Evolutionary conservation across 2,329 filamentous ascomycete species (phyloP).

Genomic region (Bipolaris cookei): DNA sequence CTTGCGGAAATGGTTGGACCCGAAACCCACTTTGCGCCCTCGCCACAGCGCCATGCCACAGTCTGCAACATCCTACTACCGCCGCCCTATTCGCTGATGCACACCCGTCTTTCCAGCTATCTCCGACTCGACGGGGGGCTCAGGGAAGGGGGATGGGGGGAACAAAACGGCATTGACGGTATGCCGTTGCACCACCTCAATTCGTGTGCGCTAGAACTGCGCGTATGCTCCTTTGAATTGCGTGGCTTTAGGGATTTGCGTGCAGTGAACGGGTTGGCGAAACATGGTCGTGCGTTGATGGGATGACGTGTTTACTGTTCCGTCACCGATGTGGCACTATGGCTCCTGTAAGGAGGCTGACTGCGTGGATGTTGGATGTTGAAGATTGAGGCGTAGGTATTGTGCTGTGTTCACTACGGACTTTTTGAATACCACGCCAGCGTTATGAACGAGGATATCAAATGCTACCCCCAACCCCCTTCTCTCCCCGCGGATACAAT

Average conservation of each 20-base stretch:
- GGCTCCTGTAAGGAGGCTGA: slow-evolving; percentile 61
- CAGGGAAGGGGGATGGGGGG: no score
- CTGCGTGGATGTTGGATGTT: slow-evolving; percentile 63
- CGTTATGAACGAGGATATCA: slow-evolving; percentile 56
- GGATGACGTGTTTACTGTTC: slow-evolving; percentile 67
- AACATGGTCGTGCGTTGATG: slow-evolving; percentile 58
- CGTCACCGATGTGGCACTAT: slow-evolving; percentile 60
- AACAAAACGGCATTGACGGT: slow-evolving; percentile 64
- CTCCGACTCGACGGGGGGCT: no score
- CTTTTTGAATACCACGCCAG: slow-evolving; percentile 40
- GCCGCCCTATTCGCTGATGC: slow-evolving; percentile 58
- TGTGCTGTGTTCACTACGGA: slow-evolving; percentile 49
- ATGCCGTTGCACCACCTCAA: slow-evolving; percentile 60
- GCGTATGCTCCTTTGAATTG: slow-evolving; percentile 63
- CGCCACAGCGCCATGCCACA: slow-evolving; percentile 62
- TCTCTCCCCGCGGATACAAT: slow-evolving; percentile 47
- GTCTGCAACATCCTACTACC: slow-evolving; percentile 61
- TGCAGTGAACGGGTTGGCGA: slow-evolving; percentile 59
- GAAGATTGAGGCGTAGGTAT: slow-evolving; percentile 61
- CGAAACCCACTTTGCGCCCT: slow-evolving; percentile 51
- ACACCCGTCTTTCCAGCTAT: slow-evolving; percentile 54
- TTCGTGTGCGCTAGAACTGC: slow-evolving; percentile 61
- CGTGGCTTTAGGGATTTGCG: slow-evolving; percentile 63
- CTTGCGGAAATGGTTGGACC: slow-evolving; percentile 64
- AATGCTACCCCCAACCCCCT: slow-evolving; percentile 51